These are phyloP conservation scores for Fremontodendron californicum DNA, from an alignment of 345 rosid species.

Conservation along the genomic window DNA sequence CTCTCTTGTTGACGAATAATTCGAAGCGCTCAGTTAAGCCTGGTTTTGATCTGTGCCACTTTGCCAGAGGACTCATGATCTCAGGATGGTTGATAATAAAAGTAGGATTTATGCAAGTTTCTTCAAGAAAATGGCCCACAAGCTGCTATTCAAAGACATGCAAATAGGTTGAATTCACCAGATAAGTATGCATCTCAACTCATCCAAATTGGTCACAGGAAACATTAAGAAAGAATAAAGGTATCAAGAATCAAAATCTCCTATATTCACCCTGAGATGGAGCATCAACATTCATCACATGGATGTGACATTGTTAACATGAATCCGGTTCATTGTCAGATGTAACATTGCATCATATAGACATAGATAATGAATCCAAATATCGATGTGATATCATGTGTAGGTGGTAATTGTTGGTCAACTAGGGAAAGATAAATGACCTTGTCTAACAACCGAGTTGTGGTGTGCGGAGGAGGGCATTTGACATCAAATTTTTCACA, in stretches of 20 bases:
- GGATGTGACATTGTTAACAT: background rate
- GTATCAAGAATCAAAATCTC: background rate
- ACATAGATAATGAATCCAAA: background rate
- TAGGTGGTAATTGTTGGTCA: background rate
- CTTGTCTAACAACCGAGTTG: slow-evolving; percentile 82
- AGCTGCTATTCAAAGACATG: slow-evolving; percentile 45
- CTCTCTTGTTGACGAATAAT: slow-evolving; percentile 80
- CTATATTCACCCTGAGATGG: background rate
- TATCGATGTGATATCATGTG: background rate
- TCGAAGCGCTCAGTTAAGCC: slow-evolving; percentile 91
- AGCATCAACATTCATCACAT: background rate
- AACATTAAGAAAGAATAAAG: background rate
- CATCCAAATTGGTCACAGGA: background rate
- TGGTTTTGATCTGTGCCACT: slow-evolving; percentile 67
- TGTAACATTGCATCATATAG: background rate
- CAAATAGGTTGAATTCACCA: background rate
- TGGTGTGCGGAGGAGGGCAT: slow-evolving; percentile 86
- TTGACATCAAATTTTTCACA: slow-evolving; percentile 71
- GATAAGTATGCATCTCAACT: background rate
- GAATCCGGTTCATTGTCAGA: background rate
- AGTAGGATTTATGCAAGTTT: slow-evolving; percentile 79
- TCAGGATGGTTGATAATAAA: slow-evolving; percentile 88
- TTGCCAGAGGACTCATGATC: slow-evolving; percentile 84
- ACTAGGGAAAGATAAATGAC: slow-evolving; percentile 33
- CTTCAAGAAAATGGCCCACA: slow-evolving; percentile 93